These are phyloP conservation scores for Effrenium voratum DNA, from an alignment of 73 alveolate species.

Conservation along the genomic window DNA sequence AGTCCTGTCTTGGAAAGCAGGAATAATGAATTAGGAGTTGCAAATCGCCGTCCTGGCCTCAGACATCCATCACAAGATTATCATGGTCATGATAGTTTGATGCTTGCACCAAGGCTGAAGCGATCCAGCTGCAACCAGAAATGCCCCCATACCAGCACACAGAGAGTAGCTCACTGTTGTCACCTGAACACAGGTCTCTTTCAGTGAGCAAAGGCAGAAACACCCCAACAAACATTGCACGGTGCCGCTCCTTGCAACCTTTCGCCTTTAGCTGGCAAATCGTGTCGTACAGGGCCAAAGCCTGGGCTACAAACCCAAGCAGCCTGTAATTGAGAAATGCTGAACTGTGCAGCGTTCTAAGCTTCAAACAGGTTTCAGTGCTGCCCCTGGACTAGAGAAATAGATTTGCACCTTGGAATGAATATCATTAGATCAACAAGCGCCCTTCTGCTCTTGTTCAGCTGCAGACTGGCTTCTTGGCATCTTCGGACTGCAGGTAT, in stretches of 20 bases:
- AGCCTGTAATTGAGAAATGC: background rate
- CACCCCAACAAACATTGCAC: too few species aligned
- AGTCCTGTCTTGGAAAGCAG: conserved; percentile 84
- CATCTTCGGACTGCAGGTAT: conserved; percentile 76
- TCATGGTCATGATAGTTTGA: background rate
- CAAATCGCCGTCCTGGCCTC: conserved; percentile 93
- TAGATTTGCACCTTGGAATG: conserved; percentile 22
- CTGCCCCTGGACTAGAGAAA: conserved; percentile 88
- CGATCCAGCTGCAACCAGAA: conserved; percentile 89
- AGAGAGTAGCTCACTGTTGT: conserved; percentile 85
- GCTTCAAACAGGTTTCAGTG: conserved; percentile 8
- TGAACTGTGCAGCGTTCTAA: background rate
- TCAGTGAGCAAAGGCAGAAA: background rate
- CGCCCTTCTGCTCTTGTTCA: background rate
- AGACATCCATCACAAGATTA: too few species aligned
- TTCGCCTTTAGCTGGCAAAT: conserved; percentile 71
- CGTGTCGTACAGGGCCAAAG: conserved; percentile 75
- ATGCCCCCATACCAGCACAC: conserved; percentile 87
- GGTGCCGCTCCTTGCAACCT: conserved; percentile 79
- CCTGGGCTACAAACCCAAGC: background rate
- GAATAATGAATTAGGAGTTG: conserved; percentile 78
- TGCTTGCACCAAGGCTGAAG: background rate
- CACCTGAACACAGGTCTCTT: background rate
- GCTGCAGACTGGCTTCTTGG: conserved; percentile 28
- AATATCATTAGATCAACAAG: background rate